A percentile compares a stretch with the other conserved stretches of the same genome.
Evolutionary conservation across 2,329 filamentous ascomycete genomes (phyloP).

Genomic region (Periconia digitata): DNA sequence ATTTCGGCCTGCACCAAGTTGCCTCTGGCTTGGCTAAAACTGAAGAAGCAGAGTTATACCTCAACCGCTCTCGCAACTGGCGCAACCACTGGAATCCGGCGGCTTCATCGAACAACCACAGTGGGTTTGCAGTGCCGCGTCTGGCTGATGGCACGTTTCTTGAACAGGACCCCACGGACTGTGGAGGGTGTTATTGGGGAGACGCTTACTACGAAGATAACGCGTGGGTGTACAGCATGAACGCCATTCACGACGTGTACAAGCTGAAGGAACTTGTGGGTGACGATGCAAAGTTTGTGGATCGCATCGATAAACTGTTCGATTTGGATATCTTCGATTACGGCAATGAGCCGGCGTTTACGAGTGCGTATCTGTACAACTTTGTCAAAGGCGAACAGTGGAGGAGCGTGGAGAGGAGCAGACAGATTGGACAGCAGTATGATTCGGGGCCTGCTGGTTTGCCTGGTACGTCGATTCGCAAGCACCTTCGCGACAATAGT

Average conservation of each 20-base stretch:
- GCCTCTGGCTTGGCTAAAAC: conserved; percentile 58
- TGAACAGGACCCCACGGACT: conserved; percentile 53
- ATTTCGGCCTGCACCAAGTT: conserved; percentile 68
- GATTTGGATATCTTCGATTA: conserved; percentile 61
- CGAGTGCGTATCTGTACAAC: conserved; percentile 69
- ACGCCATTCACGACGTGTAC: conserved; percentile 66
- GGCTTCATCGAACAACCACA: conserved; percentile 60
- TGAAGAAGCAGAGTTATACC: conserved; percentile 59
- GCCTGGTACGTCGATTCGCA: too few relatives aligned
- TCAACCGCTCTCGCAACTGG: conserved; percentile 68
- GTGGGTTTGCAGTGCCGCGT: conserved; percentile 68
- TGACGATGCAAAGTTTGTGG: conserved; percentile 57
- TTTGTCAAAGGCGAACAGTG: conserved; percentile 63
- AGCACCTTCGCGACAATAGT: too few relatives aligned
- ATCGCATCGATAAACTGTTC: conserved; percentile 64
- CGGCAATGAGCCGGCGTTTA: conserved; percentile 69
- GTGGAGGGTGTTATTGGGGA: conserved; percentile 68
- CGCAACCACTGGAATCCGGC: conserved; percentile 69
- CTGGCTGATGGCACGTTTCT: conserved; percentile 52
- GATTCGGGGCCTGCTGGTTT: conserved; percentile 57
- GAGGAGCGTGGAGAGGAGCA: conserved; percentile 60
- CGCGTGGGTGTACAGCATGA: conserved; percentile 68
- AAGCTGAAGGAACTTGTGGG: conserved; percentile 58
- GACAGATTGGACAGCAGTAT: conserved; percentile 61
- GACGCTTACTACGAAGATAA: conserved; percentile 63